These are phyloP conservation scores for Clavispora asparagi DNA, from an alignment of 805 yeast genomes.

Conservation along the genomic window DNA sequence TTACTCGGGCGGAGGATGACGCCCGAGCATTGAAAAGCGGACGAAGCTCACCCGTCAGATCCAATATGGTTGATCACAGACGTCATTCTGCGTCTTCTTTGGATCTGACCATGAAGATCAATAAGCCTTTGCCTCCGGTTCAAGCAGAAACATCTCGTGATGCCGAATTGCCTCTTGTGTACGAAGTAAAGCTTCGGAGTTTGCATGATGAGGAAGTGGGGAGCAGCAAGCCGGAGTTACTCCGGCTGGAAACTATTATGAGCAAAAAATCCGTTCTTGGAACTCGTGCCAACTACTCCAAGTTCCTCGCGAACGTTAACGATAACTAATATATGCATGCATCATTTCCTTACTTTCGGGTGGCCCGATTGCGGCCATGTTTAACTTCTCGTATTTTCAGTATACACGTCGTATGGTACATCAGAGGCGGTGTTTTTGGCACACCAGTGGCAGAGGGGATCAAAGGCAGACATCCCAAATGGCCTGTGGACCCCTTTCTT, in stretches of 20 bases:
- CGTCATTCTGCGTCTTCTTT: constrained; percentile 5
- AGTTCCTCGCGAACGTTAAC: constrained; percentile 29
- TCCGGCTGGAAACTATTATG: constrained; percentile 24
- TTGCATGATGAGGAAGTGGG: constrained; percentile 4
- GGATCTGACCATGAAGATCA: neutral
- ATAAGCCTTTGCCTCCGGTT: constrained; percentile 1
- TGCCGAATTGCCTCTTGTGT: constrained; percentile 34
- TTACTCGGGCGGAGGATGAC: neutral
- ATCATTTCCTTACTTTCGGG: no score
- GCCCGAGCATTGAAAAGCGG: neutral
- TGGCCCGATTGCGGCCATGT: neutral
- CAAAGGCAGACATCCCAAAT: constrained; percentile 57
- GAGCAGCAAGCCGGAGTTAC: constrained; percentile 4
- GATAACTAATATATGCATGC: neutral
- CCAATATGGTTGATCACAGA: neutral
- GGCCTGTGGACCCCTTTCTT: constrained; percentile 74
- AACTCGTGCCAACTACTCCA: constrained; percentile 34
- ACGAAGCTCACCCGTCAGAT: neutral
- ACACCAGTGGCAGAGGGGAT: neutral
- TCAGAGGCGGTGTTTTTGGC: neutral
- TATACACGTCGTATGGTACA: neutral
- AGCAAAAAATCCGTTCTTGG: constrained; percentile 35
- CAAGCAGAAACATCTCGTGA: neutral
- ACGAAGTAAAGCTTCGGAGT: constrained; percentile 26
- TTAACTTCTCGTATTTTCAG: neutral